phyloP scores from a whole-genome alignment of 2,329 filamentous ascomycete species.

The Seiridium unicorne region DNA sequence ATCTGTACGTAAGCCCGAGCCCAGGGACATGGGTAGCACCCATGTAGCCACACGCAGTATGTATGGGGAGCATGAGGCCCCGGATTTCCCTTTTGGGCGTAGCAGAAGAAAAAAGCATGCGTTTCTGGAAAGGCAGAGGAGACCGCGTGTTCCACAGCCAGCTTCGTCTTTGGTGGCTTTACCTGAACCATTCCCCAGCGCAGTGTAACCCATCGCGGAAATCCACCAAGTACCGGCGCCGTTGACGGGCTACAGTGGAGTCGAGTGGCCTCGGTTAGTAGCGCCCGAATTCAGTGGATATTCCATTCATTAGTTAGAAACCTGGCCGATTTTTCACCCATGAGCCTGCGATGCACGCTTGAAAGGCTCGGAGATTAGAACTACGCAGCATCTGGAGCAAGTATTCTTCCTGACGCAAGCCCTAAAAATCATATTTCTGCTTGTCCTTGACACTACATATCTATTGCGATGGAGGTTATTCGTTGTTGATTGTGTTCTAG shows the following conservation, averaged over 20 bases:
- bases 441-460: too few relatives aligned
- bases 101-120: neutral
- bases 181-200: neutral
- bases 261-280: neutral
- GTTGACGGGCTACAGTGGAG: neutral
- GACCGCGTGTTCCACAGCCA: neutral
- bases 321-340: too few relatives aligned
- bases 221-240: neutral
- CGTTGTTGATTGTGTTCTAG: too few relatives aligned
- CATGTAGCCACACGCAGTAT: neutral
- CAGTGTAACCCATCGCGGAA: neutral
- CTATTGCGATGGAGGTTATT: too few relatives aligned
- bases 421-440: too few relatives aligned
- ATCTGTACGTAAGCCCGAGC: neutral
- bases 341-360: too few relatives aligned
- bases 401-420: too few relatives aligned
- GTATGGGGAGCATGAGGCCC: slow-evolving; percentile 2
- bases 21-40: neutral
- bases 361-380: too few relatives aligned
- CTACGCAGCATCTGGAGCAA: too few relatives aligned
- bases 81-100: slow-evolving; percentile 5
- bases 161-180: neutral
- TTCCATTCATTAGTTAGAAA: neutral
- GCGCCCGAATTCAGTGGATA: neutral
- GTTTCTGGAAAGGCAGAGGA: neutral